Base-by-base conservation (phyloP, 345 rosid genomes). In the Brassica rapa region DNA sequence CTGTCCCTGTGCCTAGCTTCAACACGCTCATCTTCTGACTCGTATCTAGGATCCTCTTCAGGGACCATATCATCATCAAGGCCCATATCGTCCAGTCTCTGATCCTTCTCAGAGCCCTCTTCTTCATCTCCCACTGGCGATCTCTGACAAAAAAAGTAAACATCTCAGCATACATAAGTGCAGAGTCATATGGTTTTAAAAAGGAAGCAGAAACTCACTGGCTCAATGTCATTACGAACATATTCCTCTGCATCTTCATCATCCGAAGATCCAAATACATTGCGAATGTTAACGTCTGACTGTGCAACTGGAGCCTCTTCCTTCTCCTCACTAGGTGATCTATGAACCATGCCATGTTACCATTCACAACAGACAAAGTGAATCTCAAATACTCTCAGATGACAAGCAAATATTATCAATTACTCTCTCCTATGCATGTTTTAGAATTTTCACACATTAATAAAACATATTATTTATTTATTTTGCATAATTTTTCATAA, bases 251-350 rank as follows among this genome's bases (percentile, higher is more conserved):
- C 91, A 14, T 93, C 99, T 78, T 95, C 99, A 57, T 95, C 99
- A 81, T 95, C 99, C 19, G 98, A 93, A 56, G 89, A 97, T 71
- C 99, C 99, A 86, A 95, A 95, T 39, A 95, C 99, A 86, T 95
- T 96, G 68, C 99, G 97, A 68, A 95, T 91, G 80, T 93, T 96
- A 35, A 89, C 91, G 19, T 89, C 89, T n/a, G 98, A 84, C 15
- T 83, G 90, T 69, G 85, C 78, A 78, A 82, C 81, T 41, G 82
- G 88, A 76, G 80, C 70, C 70, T 78, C 92, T 78, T 88, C 94
- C 87, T 89, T 88, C 82, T 88, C 97, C 77, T 80, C 89, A 68
- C 70, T 87, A 46, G 84, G 91, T 23, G 93, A 91, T 70, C 83
- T 19, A 19, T 19, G 19, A 19, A 19, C 19, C 19, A 19, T 19